phyloP scores from a whole-genome alignment of 2,329 filamentous ascomycete species.

The Graphium sp. region DNA sequence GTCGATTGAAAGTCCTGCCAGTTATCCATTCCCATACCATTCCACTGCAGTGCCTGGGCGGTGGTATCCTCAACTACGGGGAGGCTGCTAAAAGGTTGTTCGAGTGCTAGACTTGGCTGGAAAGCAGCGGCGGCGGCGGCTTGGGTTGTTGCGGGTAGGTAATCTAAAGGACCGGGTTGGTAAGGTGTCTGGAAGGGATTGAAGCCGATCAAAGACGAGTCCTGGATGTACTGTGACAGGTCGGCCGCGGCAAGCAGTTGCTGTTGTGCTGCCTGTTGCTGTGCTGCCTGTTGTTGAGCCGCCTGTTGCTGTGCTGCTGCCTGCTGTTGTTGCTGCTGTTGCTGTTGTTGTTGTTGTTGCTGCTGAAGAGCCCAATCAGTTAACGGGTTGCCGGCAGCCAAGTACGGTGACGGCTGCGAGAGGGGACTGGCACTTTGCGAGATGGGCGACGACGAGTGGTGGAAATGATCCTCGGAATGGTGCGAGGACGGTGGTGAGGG shows the following conservation, averaged over 20 bases:
- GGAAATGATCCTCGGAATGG: slow-evolving; percentile 27
- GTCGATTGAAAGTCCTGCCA: slow-evolving; percentile 64
- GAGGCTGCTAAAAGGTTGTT: slow-evolving; percentile 43
- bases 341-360: slow-evolving; percentile 25
- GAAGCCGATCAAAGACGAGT: slow-evolving; percentile 38
- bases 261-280: slow-evolving; percentile 23
- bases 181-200: slow-evolving; percentile 32
- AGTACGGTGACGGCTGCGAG: slow-evolving; percentile 37
- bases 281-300: slow-evolving; percentile 13
- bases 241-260: slow-evolving; percentile 15
- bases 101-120: slow-evolving; percentile 23
- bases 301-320: slow-evolving; percentile 21
- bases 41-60: slow-evolving; percentile 42
- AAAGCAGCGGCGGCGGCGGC: slow-evolving; percentile 44
- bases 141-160: slow-evolving; percentile 45
- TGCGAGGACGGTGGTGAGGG: slow-evolving; percentile 24
- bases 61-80: slow-evolving; percentile 36
- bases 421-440: slow-evolving; percentile 33
- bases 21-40: slow-evolving; percentile 44
- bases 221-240: slow-evolving; percentile 30
- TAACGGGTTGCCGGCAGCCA: slow-evolving; percentile 30
- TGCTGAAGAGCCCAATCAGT: slow-evolving; percentile 47
- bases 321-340: slow-evolving; percentile 23
- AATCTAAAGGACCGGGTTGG: slow-evolving; percentile 40
- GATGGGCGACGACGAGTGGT: slow-evolving; percentile 28